Percentiles rank a stretch among this genome's conserved stretches.
Conservation (phyloP, 2,329 filamentous ascomycete genomes). For the Microdochium trichocladiopsis region DNA sequence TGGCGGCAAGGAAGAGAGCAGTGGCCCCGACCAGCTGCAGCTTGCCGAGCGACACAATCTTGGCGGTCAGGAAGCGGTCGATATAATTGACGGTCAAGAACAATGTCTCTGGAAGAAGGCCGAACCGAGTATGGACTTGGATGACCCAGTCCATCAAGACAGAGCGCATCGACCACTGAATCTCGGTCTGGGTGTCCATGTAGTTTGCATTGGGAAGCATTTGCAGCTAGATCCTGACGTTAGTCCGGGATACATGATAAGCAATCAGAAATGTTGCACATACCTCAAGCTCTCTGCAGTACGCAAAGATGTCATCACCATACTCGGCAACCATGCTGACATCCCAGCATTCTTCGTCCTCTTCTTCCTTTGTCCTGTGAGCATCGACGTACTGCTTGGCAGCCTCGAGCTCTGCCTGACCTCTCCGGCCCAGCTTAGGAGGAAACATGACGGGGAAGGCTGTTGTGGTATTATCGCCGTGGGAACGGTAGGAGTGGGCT, state of each 20-base stretch:
- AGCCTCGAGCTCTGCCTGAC: constrained; percentile 64
- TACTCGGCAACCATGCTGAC: constrained; percentile 98
- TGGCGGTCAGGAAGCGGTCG: constrained; percentile 89
- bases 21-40: constrained; percentile 94
- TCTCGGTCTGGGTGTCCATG: constrained; percentile 96
- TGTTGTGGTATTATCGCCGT: constrained; percentile 54
- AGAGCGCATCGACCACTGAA: constrained; percentile 97
- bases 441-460: constrained; percentile 54
- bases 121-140: constrained; percentile 90
- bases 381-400: constrained; percentile 59
- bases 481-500: constrained; percentile 67
- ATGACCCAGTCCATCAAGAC: constrained; percentile 98
- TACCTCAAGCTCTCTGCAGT: constrained; percentile 87
- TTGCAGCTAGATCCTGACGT: constrained; percentile 44
- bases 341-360: constrained; percentile 86
- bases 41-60: constrained; percentile 91
- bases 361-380: constrained; percentile 61
- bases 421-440: constrained; percentile 63
- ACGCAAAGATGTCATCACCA: constrained; percentile 88
- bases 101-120: constrained; percentile 84
- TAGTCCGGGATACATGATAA: background rate
- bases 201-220: constrained; percentile 88
- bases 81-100: constrained; percentile 96
- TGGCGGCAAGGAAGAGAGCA: constrained; percentile 90
- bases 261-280: constrained; percentile 12